Evolutionary conservation across 495 filamentous ascomycete species (phyloP).

Genomic region (Xylaria bambusicola): DNA sequence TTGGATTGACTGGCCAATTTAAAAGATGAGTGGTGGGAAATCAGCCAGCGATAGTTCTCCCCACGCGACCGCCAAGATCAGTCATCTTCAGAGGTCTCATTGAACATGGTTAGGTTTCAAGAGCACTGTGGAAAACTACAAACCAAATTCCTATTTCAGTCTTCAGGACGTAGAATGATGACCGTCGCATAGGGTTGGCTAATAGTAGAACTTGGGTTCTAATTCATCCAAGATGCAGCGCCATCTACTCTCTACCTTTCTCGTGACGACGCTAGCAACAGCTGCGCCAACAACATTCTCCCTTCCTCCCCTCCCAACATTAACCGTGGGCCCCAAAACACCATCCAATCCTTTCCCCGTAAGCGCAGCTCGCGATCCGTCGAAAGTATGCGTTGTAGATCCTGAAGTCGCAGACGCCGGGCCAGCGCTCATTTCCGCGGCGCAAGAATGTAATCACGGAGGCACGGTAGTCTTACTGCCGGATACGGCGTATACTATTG

Average conservation of each 20-base stretch:
- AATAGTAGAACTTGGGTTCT: too few relatives aligned
- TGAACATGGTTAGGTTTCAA: too few relatives aligned
- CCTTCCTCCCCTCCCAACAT: not conserved
- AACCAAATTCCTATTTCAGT: too few relatives aligned
- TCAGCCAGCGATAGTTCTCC: not conserved
- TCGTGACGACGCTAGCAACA: not conserved
- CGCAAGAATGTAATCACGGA: conserved; percentile 48
- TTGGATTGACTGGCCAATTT: too few relatives aligned
- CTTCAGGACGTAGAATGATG: too few relatives aligned
- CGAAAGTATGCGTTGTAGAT: conserved; percentile 8
- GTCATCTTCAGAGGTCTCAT: not conserved
- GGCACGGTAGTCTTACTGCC: conserved; percentile 56
- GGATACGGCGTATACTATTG: conserved; percentile 53
- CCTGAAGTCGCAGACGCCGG: not conserved
- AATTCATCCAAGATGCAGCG: not conserved
- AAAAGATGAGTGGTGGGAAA: conserved; percentile 11
- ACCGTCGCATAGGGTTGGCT: too few relatives aligned
- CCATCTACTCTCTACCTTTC: not conserved
- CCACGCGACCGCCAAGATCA: conserved; percentile 8
- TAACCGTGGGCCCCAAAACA: not conserved
- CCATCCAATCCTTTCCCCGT: not conserved
- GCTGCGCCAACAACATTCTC: not conserved
- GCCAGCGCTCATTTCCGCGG: conserved; percentile 6
- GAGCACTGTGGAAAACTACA: too few relatives aligned
- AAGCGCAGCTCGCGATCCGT: not conserved